Evolutionary conservation across 2,329 filamentous ascomycete genomes (phyloP), one percentile per base, ranked within the genome.

Genomic region (Cytospora schulzeri): DNA sequence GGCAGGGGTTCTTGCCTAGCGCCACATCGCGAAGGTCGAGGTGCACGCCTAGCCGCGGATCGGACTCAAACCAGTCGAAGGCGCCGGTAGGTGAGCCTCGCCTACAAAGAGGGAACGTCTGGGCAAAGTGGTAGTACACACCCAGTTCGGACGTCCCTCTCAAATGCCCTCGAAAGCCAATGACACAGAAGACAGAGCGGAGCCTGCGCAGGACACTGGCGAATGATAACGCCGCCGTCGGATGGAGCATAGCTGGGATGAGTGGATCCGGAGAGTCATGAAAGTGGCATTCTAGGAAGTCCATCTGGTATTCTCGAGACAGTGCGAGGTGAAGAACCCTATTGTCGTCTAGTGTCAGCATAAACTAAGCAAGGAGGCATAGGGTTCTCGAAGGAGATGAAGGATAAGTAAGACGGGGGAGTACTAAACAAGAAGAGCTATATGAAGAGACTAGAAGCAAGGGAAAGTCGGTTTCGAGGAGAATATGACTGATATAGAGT

Each of bases 1-100:
- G n/a, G 38, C 38, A 35, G 15, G 59, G 60, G 38, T 62, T 50
- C 3, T 8, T 54, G 7, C 5, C 11, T 9, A 62, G 17, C 17
- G 29, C n/a, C 7, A 66, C 12, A 26, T 53, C 29, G 41, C 41
- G n/a, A 29, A 65, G 55, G 54, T 68, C 66, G 15, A 64, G 11
- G 50, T 68, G 28, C 15, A 66, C 53, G 17, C 66, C 66, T 9
- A 56, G 61, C n/a, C 66, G 57, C 53, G 66, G 63, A 51, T 66
- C 66, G 26, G 61, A n/a, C 12, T 66, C 33, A n/a, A 68, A 24
- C 66, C 66, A 68, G 50, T 57, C 29, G 31, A 68, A 62, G 24
- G 24, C 50, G 45, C 61, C 61, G 1, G 50, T 45, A n/a, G 48
- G 29, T 26, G 19, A 17, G 26, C 29, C 50, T 28, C 61, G 64